These are phyloP conservation scores for Erodium moschatum DNA, from an alignment of 441 rosid species.

Conservation along the genomic window DNA sequence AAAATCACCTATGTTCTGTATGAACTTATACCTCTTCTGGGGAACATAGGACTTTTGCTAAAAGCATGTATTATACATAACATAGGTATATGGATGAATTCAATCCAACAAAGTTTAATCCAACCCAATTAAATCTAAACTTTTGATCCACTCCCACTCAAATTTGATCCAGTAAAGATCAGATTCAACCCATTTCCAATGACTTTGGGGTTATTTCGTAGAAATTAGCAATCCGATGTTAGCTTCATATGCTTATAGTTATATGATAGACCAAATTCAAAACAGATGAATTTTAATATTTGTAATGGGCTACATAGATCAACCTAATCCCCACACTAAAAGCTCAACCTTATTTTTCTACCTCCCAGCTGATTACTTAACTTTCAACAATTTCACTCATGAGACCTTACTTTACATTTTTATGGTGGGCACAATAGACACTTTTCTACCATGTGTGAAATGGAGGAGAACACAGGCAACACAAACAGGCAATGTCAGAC, in stretches of 20 bases:
- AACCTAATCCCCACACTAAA: neutral
- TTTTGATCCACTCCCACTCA: constrained; percentile 29
- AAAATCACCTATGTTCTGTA: neutral
- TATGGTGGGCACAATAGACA: neutral
- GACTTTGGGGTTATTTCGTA: neutral
- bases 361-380: neutral
- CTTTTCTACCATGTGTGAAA: neutral
- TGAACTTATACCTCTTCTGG: neutral
- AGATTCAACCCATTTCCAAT: constrained; percentile 13
- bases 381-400: neutral
- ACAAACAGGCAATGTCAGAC: neutral
- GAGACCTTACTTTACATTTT: neutral
- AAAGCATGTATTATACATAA: neutral
- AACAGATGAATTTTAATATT: neutral
- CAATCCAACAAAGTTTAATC: constrained; percentile 12
- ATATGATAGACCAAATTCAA: neutral
- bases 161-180: constrained; percentile 15
- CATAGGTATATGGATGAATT: neutral
- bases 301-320: neutral
- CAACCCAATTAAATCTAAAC: constrained; percentile 22
- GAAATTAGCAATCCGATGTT: neutral
- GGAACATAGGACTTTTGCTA: neutral
- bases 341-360: neutral
- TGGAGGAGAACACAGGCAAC: neutral
- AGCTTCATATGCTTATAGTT: neutral